phyloP scores from a whole-genome alignment of 139 green algal species.

The Closterium sp. region DNA sequence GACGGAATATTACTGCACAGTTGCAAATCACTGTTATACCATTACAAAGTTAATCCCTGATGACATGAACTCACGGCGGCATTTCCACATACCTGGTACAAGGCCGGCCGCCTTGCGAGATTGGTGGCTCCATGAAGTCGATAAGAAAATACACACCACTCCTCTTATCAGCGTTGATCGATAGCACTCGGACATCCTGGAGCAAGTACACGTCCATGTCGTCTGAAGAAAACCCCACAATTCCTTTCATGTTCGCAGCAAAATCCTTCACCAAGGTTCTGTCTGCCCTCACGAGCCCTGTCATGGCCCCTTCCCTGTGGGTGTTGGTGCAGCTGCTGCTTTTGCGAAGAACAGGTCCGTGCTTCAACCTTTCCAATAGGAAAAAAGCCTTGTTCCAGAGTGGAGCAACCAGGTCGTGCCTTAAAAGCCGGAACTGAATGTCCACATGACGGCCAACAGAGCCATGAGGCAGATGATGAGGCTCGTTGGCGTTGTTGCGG shows the following conservation, averaged over 20 bases:
- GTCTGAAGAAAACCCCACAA: slow-evolving; percentile 12
- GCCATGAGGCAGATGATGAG: slow-evolving; percentile 47
- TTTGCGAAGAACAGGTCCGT: background rate
- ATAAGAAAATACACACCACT: slow-evolving; percentile 7
- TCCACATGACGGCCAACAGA: slow-evolving; percentile 58
- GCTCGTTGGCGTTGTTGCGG: slow-evolving; percentile 49
- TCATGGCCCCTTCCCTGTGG: background rate
- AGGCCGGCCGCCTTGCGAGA: background rate
- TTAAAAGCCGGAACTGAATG: slow-evolving; percentile 66
- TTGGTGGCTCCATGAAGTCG: background rate
- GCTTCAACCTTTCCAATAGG: slow-evolving; percentile 4
- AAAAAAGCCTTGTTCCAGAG: slow-evolving; percentile 49
- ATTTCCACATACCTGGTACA: background rate
- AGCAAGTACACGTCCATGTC: slow-evolving; percentile 17
- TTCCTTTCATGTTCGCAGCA: background rate
- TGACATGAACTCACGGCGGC: background rate
- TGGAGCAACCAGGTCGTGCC: slow-evolving; percentile 61
- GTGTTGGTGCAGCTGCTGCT: background rate
- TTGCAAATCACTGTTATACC: too few relatives aligned
- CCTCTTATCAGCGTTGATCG: background rate
- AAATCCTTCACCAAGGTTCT: background rate
- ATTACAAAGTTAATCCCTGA: too few relatives aligned
- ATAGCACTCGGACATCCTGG: background rate
- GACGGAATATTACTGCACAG: background rate
- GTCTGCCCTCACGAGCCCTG: background rate